Evolutionary conservation across 2,329 filamentous ascomycete species (phyloP).

Genomic region (Ceratocystis harringtonii): DNA sequence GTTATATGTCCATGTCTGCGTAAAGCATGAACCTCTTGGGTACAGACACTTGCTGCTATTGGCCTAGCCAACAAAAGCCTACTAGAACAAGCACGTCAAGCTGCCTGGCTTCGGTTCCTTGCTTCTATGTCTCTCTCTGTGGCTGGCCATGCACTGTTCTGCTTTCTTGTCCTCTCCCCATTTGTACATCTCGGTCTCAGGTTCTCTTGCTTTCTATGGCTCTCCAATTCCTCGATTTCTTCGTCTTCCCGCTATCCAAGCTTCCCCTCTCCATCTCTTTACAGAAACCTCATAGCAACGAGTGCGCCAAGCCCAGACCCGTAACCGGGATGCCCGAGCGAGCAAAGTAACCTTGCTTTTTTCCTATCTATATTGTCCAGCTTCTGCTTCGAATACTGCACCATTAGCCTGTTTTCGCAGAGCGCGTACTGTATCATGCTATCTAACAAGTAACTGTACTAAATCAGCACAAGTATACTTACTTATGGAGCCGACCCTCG

Average conservation of each 20-base stretch:
- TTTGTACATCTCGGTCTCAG: neutral
- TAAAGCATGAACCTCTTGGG: neutral
- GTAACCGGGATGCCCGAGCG: constrained; percentile 1
- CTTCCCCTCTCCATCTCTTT: neutral
- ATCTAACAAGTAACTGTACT: too few species aligned
- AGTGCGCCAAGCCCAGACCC: constrained; percentile 3
- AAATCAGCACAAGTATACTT: neutral
- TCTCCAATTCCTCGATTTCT: neutral
- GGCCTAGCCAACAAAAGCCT: neutral
- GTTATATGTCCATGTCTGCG: neutral
- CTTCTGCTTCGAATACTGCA: neutral
- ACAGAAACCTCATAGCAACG: neutral
- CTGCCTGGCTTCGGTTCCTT: neutral
- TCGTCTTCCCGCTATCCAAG: neutral
- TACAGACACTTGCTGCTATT: neutral
- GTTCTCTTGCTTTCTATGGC: neutral
- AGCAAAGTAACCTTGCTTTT: constrained; percentile 1
- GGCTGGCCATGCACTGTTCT: neutral
- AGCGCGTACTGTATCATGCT: too few species aligned
- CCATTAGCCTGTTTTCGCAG: neutral
- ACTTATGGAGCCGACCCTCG: neutral
- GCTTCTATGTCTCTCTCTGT: neutral
- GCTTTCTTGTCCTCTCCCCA: neutral
- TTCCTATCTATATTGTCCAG: neutral
- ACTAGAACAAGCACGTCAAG: neutral